Base-by-base conservation (phyloP, 2,329 filamentous ascomycete species). In the Rosellinia necatrix region DNA sequence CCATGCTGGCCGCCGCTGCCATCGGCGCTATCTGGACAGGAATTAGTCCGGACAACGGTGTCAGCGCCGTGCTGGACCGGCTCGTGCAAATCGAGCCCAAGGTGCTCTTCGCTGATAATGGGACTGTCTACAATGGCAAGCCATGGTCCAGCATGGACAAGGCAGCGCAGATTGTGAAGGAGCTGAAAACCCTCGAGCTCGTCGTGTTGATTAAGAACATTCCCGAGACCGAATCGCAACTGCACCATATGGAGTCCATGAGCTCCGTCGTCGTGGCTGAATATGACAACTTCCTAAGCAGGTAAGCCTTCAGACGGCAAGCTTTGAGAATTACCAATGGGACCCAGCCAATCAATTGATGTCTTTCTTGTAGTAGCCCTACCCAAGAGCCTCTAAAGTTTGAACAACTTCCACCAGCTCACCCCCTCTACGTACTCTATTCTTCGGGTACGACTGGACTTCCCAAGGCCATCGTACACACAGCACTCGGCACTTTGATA, bases 381-480 rank as follows among this genome's bases (percentile, higher is more conserved):
- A 70, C 76, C 0, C 69, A 80, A 29, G 72, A 74, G 15, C 73
- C 74, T 52, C 79, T 87, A 40, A 73, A 70, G 19, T 97, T 97
- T 70, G 84, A 85, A 65, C 90, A 92, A 70, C 82, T 97, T 7
- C 82, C 85, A 1, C 87, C 94, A 1, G 90, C 93, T 17, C 91
- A 96, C 64, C 93, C 93, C 0, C 85, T 97, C 3, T 97, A 97
- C 69, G 92, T 99, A 41, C 81, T 97, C 29, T 99, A 96, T 74
- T 96, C 90, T 1, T 93, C 89, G 41, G 94, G 94, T 19, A 99
- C 94, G 0, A 97, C 94, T 0, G 84, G 84, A 12, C 76, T 86
- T 15, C 93, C 94, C 6, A 97, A 97, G 73, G 93, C 92, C 63
- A 97, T 99, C 63, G 88, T 97, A 1, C 94, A 99, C 72, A 93